These are phyloP conservation scores for Phyllachora maydis DNA, from an alignment of 2,329 filamentous ascomycete species.

Conservation along the genomic window DNA sequence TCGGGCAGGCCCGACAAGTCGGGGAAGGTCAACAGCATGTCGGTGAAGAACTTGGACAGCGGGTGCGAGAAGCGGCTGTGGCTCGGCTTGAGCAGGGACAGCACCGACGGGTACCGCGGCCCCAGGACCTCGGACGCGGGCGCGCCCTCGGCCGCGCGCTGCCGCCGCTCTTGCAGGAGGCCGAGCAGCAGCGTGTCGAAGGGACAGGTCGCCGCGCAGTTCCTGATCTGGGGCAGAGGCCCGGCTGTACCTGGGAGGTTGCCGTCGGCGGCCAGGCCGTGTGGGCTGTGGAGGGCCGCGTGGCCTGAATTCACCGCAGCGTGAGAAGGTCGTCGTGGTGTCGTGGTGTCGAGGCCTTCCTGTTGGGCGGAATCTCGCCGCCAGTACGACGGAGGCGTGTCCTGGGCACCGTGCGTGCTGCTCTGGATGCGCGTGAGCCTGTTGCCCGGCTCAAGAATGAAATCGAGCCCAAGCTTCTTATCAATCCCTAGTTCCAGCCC, in stretches of 20 bases:
- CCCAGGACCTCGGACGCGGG: conserved; percentile 47
- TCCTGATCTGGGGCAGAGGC: conserved; percentile 33
- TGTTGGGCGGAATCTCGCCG: too few species aligned
- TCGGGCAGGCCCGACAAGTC: conserved; percentile 62
- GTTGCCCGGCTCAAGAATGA: conserved; percentile 43
- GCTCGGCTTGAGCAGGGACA: conserved; percentile 54
- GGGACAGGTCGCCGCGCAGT: conserved; percentile 49
- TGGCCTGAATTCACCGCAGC: too few species aligned
- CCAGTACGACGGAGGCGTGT: conserved; percentile 20
- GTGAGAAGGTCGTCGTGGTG: too few species aligned
- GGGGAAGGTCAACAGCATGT: conserved; percentile 69
- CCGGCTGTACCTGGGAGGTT: too few species aligned
- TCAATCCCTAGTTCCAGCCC: conserved; percentile 37
- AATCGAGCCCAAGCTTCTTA: conserved; percentile 53
- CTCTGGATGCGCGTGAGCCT: conserved; percentile 30
- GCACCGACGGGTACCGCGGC: conserved; percentile 61
- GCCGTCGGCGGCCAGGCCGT: too few species aligned
- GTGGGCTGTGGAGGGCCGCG: too few species aligned
- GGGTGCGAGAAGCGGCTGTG: conserved; percentile 46
- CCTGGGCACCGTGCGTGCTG: conserved; percentile 24
- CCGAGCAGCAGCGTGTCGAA: conserved; percentile 64
- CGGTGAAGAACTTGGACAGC: conserved; percentile 66
- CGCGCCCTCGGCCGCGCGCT: conserved; percentile 44
- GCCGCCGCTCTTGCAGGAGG: conserved; percentile 50
- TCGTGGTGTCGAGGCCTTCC: too few species aligned